Percentiles rank a stretch among this genome's conserved stretches.
Evolutionary conservation across 148 eudicot genomes (phyloP).

Genomic region (Mesembryanthemum crystallinum): DNA sequence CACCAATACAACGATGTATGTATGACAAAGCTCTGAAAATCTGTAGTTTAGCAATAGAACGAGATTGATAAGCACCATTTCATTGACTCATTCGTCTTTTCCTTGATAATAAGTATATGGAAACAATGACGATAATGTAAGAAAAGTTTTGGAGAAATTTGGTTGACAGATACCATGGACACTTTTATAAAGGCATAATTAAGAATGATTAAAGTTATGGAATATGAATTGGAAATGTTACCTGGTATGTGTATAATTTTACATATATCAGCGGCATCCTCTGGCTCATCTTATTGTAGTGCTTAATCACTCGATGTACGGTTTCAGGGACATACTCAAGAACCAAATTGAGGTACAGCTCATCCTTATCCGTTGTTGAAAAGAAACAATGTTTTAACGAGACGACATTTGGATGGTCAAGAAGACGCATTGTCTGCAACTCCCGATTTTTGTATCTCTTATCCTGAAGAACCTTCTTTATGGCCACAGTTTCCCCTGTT

Average conservation of each 20-base stretch:
- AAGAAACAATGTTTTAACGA: conserved; percentile 71
- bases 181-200: not conserved
- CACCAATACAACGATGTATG: conserved; percentile 57
- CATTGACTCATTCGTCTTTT: not conserved
- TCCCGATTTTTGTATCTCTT: conserved; percentile 70
- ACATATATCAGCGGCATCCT: conserved; percentile 71
- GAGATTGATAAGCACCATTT: not conserved
- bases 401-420: conserved; percentile 67
- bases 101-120: not conserved
- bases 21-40: conserved; percentile 65
- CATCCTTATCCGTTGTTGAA: conserved; percentile 66
- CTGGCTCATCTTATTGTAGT: conserved; percentile 66
- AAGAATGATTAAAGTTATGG: not conserved
- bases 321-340: conserved; percentile 80
- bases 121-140: not conserved
- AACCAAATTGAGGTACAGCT: conserved; percentile 65
- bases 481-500: conserved; percentile 67
- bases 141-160: too few relatives aligned
- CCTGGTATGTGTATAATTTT: conserved; percentile 76
- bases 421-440: conserved; percentile 61
- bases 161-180: too few relatives aligned
- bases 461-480: conserved; percentile 70
- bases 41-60: conserved; percentile 32
- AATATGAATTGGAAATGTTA: conserved; percentile 3
- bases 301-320: conserved; percentile 62